Conservation (phyloP, 2,329 filamentous ascomycete species). For the Coniosporium tulheliwenetii region DNA sequence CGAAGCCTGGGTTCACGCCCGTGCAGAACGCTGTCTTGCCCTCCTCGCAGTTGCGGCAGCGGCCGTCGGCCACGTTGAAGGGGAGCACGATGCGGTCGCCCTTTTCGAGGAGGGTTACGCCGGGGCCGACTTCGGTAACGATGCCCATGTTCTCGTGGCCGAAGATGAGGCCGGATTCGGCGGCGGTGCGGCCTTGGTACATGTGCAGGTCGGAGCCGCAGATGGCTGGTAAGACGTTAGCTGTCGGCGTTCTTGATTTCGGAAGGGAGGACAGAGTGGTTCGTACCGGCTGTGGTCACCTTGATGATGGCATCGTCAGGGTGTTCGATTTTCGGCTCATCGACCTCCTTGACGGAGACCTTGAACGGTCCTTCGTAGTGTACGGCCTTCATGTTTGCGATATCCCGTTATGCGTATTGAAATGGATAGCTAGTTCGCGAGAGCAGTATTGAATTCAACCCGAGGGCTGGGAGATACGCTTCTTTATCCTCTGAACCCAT, state of each 20-base stretch:
- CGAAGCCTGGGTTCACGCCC: conserved; percentile 45
- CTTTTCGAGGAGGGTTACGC: conserved; percentile 45
- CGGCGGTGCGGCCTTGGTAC: conserved; percentile 51
- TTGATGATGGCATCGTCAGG: conserved; percentile 51
- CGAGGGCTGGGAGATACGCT: too few relatives aligned
- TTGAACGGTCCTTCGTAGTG: conserved; percentile 47
- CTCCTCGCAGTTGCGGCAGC: conserved; percentile 49
- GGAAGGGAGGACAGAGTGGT: neutral
- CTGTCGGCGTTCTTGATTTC: neutral
- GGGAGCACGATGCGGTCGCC: conserved; percentile 50
- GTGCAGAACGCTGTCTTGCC: conserved; percentile 51
- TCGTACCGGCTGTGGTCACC: conserved; percentile 42
- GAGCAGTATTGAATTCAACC: too few relatives aligned
- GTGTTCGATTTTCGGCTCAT: conserved; percentile 42
- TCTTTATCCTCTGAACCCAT: too few relatives aligned
- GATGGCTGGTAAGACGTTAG: conserved; percentile 3
- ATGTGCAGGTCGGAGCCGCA: conserved; percentile 28
- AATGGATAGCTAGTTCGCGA: too few relatives aligned
- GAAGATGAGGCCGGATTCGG: conserved; percentile 46
- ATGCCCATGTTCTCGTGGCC: conserved; percentile 48
- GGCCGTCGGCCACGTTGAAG: conserved; percentile 49
- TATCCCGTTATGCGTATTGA: too few relatives aligned
- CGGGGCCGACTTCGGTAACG: conserved; percentile 37
- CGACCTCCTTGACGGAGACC: conserved; percentile 46
- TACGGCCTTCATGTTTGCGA: conserved; percentile 39